These are phyloP conservation scores for Piloderma croceum DNA, from an alignment of 768 basidiomycete genomes.

Conservation along the genomic window DNA sequence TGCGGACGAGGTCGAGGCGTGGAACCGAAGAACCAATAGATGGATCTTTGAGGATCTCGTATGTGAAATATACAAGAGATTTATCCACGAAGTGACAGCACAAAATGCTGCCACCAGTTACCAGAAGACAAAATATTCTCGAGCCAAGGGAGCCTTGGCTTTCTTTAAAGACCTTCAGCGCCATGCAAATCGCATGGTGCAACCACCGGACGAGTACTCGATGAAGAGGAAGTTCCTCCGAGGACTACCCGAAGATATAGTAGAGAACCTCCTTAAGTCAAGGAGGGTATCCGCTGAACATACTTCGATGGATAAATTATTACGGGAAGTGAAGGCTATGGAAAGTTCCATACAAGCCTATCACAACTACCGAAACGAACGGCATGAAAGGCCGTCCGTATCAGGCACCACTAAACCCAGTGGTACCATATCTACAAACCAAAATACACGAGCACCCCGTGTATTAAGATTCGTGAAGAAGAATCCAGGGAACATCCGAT, in stretches of 20 bases:
- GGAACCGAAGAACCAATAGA: not conserved
- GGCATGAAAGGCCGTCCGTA: too few species aligned
- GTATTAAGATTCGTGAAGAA: too few species aligned
- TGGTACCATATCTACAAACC: too few species aligned
- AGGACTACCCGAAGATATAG: not conserved
- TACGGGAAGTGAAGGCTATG: too few species aligned
- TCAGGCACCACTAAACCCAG: too few species aligned
- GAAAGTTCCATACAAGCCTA: too few species aligned
- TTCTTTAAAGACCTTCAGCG: not conserved
- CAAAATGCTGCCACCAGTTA: not conserved
- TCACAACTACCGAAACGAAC: too few species aligned
- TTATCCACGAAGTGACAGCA: not conserved
- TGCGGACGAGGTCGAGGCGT: not conserved
- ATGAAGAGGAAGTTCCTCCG: not conserved
- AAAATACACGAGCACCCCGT: too few species aligned
- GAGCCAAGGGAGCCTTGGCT: not conserved
- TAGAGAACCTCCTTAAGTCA: not conserved
- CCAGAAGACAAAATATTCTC: not conserved
- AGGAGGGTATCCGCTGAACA: not conserved
- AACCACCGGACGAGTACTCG: not conserved
- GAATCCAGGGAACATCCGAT: too few species aligned
- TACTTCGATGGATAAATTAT: not conserved
- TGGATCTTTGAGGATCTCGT: not conserved
- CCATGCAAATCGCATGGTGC: not conserved
- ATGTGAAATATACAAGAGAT: not conserved